These are phyloP conservation scores for Macrophomina tecta DNA, from an alignment of 2,329 filamentous ascomycete species.

Conservation along the genomic window DNA sequence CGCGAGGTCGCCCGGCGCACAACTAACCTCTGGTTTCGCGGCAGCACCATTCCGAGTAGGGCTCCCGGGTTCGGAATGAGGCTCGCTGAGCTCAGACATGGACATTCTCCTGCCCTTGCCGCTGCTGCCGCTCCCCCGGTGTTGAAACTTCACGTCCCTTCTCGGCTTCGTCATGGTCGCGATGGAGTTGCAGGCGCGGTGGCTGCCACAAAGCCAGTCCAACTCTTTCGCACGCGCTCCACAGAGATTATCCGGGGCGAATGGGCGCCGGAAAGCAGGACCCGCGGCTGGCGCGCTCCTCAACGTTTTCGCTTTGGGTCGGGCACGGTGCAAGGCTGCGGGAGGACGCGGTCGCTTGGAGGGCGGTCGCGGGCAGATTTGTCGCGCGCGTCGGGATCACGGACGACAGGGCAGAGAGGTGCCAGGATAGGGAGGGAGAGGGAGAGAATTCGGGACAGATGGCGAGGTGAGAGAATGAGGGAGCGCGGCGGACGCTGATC, in stretches of 20 bases:
- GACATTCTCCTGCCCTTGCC: constrained; percentile 65
- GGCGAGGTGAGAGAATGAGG: constrained; percentile 20
- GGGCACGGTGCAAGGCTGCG: constrained; percentile 9
- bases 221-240: constrained; percentile 2
- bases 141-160: constrained; percentile 66
- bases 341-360: constrained; percentile 6
- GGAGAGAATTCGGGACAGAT: background rate
- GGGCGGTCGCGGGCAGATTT: background rate
- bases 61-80: constrained; percentile 58
- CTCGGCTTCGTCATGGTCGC: constrained; percentile 44
- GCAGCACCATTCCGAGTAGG: constrained; percentile 53
- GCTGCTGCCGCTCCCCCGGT: constrained; percentile 51
- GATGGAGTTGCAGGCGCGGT: background rate
- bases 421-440: background rate
- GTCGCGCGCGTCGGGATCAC: background rate
- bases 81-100: constrained; percentile 74
- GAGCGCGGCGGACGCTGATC: constrained; percentile 24
- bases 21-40: constrained; percentile 33
- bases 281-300: constrained; percentile 1
- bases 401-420: background rate
- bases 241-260: background rate
- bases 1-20: background rate
- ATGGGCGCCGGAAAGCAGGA: constrained; percentile 8
- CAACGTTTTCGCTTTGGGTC: constrained; percentile 11
- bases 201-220: background rate